phyloP scores from a whole-genome alignment of 345 rosid genomes.

The Aurinia saxatilis region DNA sequence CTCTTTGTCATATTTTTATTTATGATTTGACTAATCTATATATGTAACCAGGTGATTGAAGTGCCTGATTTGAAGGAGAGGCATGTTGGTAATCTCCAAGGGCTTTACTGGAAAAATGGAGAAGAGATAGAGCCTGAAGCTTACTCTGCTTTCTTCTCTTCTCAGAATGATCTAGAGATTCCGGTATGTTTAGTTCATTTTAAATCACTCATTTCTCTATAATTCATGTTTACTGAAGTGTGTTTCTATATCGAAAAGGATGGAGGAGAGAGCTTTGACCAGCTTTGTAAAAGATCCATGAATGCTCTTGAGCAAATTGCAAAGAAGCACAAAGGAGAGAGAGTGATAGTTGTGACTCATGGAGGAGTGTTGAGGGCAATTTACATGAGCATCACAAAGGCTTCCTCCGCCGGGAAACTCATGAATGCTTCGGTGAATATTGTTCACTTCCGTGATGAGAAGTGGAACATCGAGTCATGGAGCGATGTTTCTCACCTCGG shows the following conservation, averaged over 20 bases:
- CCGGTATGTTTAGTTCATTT: slow-evolving; percentile 5
- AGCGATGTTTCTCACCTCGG: slow-evolving; percentile 29
- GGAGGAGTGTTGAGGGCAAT: slow-evolving; percentile 34
- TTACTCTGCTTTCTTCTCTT: slow-evolving; percentile 30
- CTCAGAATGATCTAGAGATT: slow-evolving; percentile 28
- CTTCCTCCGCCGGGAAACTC: slow-evolving; percentile 27
- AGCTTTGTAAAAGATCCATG: slow-evolving; percentile 31
- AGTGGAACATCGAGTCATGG: slow-evolving; percentile 26
- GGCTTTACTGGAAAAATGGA: slow-evolving; percentile 29
- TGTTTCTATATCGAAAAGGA: slow-evolving; percentile 8
- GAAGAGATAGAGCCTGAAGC: slow-evolving; percentile 32
- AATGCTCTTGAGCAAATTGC: slow-evolving; percentile 27
- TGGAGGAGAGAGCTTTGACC: slow-evolving; percentile 37
- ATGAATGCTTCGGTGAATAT: slow-evolving; percentile 31
- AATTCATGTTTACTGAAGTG: neutral
- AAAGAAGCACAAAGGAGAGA: slow-evolving; percentile 28
- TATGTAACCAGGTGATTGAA: slow-evolving; percentile 19
- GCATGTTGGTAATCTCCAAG: slow-evolving; percentile 30
- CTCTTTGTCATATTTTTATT: too few species aligned
- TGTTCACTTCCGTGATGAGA: slow-evolving; percentile 11
- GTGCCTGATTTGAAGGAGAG: slow-evolving; percentile 29
- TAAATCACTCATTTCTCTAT: neutral
- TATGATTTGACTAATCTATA: too few species aligned
- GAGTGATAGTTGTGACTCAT: slow-evolving; percentile 34
- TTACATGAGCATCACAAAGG: slow-evolving; percentile 24